Percentiles rank a stretch among this genome's conserved stretches.
Evolutionary conservation across 345 rosid genomes (phyloP).

Genomic region (Xanthoceras sorbifolium): DNA sequence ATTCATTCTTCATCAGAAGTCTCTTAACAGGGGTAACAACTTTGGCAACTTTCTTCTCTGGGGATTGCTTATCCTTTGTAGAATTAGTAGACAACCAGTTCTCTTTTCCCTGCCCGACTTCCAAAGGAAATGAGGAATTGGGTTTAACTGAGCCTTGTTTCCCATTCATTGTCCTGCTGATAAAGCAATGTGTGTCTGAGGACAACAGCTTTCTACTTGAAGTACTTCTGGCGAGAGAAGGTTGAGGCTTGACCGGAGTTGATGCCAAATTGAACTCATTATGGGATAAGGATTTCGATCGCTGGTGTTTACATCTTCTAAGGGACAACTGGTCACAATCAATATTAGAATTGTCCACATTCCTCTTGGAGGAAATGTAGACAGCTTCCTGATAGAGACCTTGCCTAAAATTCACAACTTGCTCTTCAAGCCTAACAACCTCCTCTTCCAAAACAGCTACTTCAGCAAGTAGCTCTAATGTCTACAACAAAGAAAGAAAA

Average conservation of each 20-base stretch:
- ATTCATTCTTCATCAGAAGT: constrained; percentile 36
- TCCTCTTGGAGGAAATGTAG: constrained; percentile 66
- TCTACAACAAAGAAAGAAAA: constrained; percentile 45
- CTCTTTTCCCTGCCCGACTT: constrained; percentile 63
- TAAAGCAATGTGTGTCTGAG: constrained; percentile 39
- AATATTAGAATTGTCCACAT: constrained; percentile 47
- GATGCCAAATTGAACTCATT: constrained; percentile 53
- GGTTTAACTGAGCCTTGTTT: constrained; percentile 44
- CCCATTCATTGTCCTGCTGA: constrained; percentile 43
- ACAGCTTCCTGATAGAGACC: constrained; percentile 87
- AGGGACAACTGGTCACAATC: constrained; percentile 48
- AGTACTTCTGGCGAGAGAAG: constrained; percentile 56
- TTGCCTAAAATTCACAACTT: constrained; percentile 85
- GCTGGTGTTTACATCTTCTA: constrained; percentile 59
- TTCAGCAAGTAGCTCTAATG: constrained; percentile 95
- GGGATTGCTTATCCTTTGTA: constrained; percentile 54
- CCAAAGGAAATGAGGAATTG: constrained; percentile 30
- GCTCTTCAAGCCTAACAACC: constrained; percentile 91
- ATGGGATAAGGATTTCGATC: constrained; percentile 76
- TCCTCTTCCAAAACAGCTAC: constrained; percentile 98
- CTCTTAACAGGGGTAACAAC: constrained; percentile 54
- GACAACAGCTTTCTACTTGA: constrained; percentile 67
- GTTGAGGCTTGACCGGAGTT: constrained; percentile 49
- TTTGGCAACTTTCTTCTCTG: constrained; percentile 51
- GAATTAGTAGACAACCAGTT: constrained; percentile 52